These are phyloP conservation scores for Fusarium beomiforme DNA, from an alignment of 2,329 filamentous ascomycete genomes.

Conservation along the genomic window DNA sequence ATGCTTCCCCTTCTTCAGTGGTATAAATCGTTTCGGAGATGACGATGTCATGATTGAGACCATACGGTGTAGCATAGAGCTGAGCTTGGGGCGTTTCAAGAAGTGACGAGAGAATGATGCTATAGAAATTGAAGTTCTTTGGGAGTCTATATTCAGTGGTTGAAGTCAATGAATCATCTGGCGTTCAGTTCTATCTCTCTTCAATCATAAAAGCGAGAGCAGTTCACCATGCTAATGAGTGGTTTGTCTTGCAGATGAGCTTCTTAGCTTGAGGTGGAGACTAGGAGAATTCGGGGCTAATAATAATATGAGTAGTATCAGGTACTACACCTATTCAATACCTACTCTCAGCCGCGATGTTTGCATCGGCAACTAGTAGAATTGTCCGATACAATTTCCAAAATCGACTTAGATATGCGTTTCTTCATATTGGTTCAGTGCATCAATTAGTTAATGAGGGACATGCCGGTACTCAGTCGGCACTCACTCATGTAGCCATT, in stretches of 20 bases:
- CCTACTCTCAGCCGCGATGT: conserved; percentile 1
- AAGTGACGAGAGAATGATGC: neutral
- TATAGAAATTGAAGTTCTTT: neutral
- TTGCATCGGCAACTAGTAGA: neutral
- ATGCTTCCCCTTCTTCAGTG: conserved; percentile 55
- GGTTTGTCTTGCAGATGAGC: conserved; percentile 32
- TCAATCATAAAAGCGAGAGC: neutral
- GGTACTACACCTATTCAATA: neutral
- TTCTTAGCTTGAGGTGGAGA: conserved; percentile 27
- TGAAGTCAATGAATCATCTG: neutral
- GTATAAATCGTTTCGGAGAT: conserved; percentile 63
- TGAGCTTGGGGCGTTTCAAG: neutral
- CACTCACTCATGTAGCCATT: neutral
- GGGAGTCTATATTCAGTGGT: neutral
- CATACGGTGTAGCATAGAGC: conserved; percentile 43
- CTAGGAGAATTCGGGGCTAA: conserved; percentile 15
- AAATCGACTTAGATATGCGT: neutral
- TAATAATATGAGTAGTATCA: conserved; percentile 1
- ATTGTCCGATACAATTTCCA: neutral
- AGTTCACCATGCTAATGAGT: conserved; percentile 19
- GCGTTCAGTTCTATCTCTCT: neutral
- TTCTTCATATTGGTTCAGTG: neutral
- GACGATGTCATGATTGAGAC: conserved; percentile 55
- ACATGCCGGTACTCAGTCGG: neutral
- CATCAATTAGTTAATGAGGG: neutral